phyloP scores from a whole-genome alignment of 352 stramenopile species.

The Plasmopara viticola region DNA sequence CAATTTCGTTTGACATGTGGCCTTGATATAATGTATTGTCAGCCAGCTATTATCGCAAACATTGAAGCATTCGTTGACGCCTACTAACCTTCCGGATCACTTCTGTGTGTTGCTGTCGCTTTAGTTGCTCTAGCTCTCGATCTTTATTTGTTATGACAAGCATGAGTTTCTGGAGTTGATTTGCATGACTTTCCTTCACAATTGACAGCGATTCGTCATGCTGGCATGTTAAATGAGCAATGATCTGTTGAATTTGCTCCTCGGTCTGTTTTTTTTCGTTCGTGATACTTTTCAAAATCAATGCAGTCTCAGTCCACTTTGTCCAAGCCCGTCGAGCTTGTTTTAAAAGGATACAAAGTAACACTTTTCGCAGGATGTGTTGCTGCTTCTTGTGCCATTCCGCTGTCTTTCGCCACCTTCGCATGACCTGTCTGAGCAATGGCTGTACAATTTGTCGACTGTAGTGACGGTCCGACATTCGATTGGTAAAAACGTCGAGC shows the following conservation, averaged over 20 bases:
- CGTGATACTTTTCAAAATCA: conserved; percentile 5
- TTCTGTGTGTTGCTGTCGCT: conserved; percentile 8
- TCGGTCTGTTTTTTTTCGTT: conserved; percentile 9
- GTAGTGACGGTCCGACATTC: conserved; percentile 18
- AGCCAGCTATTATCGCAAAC: neutral
- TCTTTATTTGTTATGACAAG: conserved; percentile 20
- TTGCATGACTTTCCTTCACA: conserved; percentile 7
- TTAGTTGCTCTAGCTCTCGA: conserved; percentile 13
- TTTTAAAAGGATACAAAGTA: conserved; percentile 7
- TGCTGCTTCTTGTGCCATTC: conserved; percentile 7
- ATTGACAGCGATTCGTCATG: conserved; percentile 12
- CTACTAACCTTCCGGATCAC: conserved; percentile 20
- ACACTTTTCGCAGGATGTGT: conserved; percentile 10
- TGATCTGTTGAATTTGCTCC: conserved; percentile 8
- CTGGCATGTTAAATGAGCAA: conserved; percentile 5
- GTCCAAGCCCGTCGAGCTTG: conserved; percentile 4
- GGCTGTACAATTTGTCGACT: conserved; percentile 5
- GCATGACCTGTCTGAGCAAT: conserved; percentile 11
- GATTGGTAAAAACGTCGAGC: conserved; percentile 8
- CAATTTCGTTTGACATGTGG: conserved; percentile 11
- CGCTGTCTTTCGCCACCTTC: conserved; percentile 8
- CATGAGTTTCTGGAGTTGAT: conserved; percentile 23
- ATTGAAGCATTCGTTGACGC: neutral
- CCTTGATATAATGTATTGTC: conserved; percentile 10
- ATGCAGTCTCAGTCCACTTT: conserved; percentile 15